Evolutionary conservation across 169 alveolate species (phyloP).

Genomic region (Perkinsus olseni): DNA sequence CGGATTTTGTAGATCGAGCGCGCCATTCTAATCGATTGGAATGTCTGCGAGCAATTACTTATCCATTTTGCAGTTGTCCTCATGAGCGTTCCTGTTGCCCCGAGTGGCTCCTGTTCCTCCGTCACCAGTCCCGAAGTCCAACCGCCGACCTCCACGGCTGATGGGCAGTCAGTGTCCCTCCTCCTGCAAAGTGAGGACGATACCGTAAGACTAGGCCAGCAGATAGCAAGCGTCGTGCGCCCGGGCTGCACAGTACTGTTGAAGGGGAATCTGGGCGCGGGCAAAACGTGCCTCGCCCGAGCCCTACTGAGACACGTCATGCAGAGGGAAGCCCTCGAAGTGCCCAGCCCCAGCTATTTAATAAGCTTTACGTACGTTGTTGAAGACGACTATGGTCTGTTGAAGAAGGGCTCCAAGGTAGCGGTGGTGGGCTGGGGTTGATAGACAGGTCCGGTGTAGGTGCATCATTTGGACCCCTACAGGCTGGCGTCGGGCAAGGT

Average conservation of each 20-base stretch:
- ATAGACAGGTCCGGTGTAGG: background rate
- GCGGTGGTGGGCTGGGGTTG: background rate
- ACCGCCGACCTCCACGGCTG: too few relatives aligned
- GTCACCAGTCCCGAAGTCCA: conserved; percentile 9
- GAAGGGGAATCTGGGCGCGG: conserved; percentile 12
- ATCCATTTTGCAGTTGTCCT: too few relatives aligned
- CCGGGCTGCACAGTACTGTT: background rate
- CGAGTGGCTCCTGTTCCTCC: background rate
- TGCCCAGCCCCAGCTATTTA: conserved; percentile 10
- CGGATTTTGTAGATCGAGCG: too few relatives aligned
- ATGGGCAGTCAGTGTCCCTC: too few relatives aligned
- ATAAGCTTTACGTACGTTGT: background rate
- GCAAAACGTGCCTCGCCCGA: background rate
- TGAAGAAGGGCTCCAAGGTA: background rate
- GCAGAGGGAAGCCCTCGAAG: background rate
- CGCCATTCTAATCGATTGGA: too few relatives aligned
- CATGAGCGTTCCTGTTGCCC: background rate
- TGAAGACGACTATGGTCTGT: background rate
- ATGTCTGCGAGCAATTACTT: too few relatives aligned
- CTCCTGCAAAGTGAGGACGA: too few relatives aligned
- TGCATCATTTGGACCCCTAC: conserved; percentile 13
- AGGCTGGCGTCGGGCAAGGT: conserved; percentile 4
- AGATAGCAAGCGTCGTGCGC: background rate
- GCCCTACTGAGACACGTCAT: background rate
- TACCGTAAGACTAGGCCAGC: background rate